Conservation (phyloP, 2,329 filamentous ascomycete genomes). For the Aspergillus candidus region DNA sequence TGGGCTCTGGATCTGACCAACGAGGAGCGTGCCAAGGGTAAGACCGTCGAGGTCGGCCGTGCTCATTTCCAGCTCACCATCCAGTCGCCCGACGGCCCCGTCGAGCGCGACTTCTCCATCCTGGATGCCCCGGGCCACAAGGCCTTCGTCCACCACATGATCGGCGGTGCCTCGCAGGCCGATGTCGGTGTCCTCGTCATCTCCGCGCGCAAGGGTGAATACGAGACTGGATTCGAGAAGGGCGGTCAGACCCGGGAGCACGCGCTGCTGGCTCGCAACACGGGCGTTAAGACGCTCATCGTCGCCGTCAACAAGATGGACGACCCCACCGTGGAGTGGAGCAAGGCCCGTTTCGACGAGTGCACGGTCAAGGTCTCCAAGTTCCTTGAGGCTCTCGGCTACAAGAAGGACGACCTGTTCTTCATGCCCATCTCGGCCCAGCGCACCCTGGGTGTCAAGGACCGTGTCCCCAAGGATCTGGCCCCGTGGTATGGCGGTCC, state of each 20-base stretch:
- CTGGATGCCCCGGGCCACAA: slow-evolving; percentile 96
- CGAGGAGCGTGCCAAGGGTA: slow-evolving; percentile 92
- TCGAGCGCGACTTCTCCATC: slow-evolving; percentile 93
- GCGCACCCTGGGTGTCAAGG: slow-evolving; percentile 78
- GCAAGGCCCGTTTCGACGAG: slow-evolving; percentile 83
- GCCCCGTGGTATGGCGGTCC: slow-evolving; percentile 83
- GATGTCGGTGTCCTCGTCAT: slow-evolving; percentile 95
- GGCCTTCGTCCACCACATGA: slow-evolving; percentile 97
- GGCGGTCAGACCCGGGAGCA: slow-evolving; percentile 97
- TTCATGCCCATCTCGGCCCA: slow-evolving; percentile 98
- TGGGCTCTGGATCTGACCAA: slow-evolving; percentile 97
- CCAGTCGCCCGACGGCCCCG: slow-evolving; percentile 38
- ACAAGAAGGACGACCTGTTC: slow-evolving; percentile 89
- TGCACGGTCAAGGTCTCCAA: slow-evolving; percentile 80
- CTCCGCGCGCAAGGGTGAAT: slow-evolving; percentile 93
- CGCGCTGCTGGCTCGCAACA: slow-evolving; percentile 94
- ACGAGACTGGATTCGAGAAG: slow-evolving; percentile 96
- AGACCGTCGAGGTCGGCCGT: slow-evolving; percentile 94
- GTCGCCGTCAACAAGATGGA: slow-evolving; percentile 99
- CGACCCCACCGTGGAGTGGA: slow-evolving; percentile 93
- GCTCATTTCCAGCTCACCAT: slow-evolving; percentile 81
- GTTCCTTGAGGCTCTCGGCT: slow-evolving; percentile 88
- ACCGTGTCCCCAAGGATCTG: slow-evolving; percentile 69
- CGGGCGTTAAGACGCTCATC: slow-evolving; percentile 93
- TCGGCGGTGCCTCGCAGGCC: slow-evolving; percentile 86